Base-by-base conservation (phyloP, 352 stramenopile species). In the Pythium phragmiticola region DNA sequence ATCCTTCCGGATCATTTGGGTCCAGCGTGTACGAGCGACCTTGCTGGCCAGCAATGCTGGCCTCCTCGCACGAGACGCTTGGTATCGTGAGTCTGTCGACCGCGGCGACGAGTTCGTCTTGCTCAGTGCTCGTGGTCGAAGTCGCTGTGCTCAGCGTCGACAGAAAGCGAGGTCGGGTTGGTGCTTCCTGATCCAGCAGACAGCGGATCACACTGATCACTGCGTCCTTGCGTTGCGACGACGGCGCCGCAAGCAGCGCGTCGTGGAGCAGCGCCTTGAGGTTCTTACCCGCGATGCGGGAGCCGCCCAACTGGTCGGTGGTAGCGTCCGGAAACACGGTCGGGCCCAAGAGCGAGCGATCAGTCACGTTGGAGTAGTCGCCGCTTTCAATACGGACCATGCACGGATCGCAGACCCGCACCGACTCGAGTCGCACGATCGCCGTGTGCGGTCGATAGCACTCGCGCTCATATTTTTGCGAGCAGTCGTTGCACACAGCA, bases 371-470 rank as follows among this genome's bases (percentile, higher is more conserved):
- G 6, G 41, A 52, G 52, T 85, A 89, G 55, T 85, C 73, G n/a
- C 74, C 77, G 11, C 72, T 64, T 41, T 85, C 69, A n/a, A 89
- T 71, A n/a, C 76, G 80, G 33, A 74, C 69, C 58, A 80, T 65
- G 51, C 80, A 89, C 65, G 75, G 71, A 55, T 77, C 65, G 30
- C 80, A 89, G 19, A 89, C 70, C 17, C 75, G 68, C 12, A 84
- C 69, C 9, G 56, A 43, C 16, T 72, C 58, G 28, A 75, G 14
- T 14, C 56, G 56, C 4, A 43, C 11, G 16, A 9, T 26, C 3
- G 23, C 11, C 17, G 46, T 47, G 17, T 23, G 23, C 16, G 30
- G 34, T 8, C n/a, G 28, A 8, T 19, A 5, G 3, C 48, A 47
- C 39, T 65, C 58, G 34, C 70, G 65, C 37, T 75, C 64, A 30